A percentile compares a stretch with the other conserved stretches of the same genome.
These are phyloP conservation scores for Solanum pinnatisectum DNA, from an alignment of 257 asterid genomes.

Conservation along the genomic window DNA sequence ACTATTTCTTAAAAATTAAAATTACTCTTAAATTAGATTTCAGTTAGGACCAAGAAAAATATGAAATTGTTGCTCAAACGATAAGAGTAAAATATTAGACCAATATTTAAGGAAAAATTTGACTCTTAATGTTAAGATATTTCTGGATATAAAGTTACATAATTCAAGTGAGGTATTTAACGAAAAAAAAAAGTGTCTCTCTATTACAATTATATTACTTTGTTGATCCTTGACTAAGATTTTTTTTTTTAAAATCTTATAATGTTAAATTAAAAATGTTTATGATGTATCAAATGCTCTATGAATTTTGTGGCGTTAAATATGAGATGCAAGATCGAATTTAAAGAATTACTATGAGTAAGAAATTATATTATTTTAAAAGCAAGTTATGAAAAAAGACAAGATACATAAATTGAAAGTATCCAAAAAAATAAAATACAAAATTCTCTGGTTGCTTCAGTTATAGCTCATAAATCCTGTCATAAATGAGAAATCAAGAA, in stretches of 20 bases:
- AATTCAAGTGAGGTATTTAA: not conserved
- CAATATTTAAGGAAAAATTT: not conserved
- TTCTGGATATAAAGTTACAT: not conserved
- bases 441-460: not conserved
- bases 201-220: not conserved
- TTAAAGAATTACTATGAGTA: not conserved
- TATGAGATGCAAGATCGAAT: not conserved
- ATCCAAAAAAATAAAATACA: not conserved
- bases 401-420: not conserved
- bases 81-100: not conserved
- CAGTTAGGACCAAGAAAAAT: not conserved
- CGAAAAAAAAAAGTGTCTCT: not conserved
- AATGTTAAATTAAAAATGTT: not conserved
- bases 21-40: not conserved
- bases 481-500: not conserved
- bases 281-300: not conserved
- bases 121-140: not conserved
- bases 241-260: rapidly evolving
- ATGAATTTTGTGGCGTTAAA: not conserved
- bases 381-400: not conserved
- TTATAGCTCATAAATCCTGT: not conserved
- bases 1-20: not conserved
- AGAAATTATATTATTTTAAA: not conserved
- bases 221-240: too few relatives aligned
- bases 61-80: not conserved